Base-by-base conservation (phyloP, 768 basidiomycete genomes). In the Dioszegia aurantiaca region DNA sequence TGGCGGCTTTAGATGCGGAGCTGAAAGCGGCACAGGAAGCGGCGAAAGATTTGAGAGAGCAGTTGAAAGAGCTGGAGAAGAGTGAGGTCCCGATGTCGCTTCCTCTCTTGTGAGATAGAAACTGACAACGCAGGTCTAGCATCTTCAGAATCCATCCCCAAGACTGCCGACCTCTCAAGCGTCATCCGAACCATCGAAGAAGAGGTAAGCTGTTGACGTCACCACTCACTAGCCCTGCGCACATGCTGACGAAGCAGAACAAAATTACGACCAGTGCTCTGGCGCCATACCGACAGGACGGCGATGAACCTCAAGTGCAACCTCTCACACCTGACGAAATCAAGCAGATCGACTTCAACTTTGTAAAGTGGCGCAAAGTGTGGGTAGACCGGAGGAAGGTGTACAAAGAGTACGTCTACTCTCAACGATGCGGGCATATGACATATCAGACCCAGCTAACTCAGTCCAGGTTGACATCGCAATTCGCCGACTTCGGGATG, bases 331-430 rank as follows among this genome's bases (percentile, higher is more conserved):
- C 83, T 8, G 84, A 85, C 62, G 89, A 91, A 48, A 80, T 88
- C 17, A 82, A 81, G 16, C 78, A 80, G 59, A 79, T 92, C 52
- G 86, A 91, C 59, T 72, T 76, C 0, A 87, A 91, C 30, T 92
- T 90, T 87, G 77, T 67, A 5, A 84, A 82, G 68, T 93, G 90
- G 90, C 80, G 87, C 60, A 80, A 81, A 3, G 87, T 91, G 78
- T 94, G 91, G 91, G 75, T 83, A 31, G 80, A 82, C 23, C 81
- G 91, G 55, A 83, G 82, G 70, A 91, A 88, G 72, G 78, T 87
- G 2, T 94, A 90, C 77, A 82, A 80, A 58, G 82, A 80, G 89
- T 89, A 79, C 68, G 86, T 80, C 28, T 36, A 23, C 41, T 43
- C 19, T 43, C 19, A 11, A 24, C 42, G 14, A n/a, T 33, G 33